Percentiles rank a stretch among this genome's conserved stretches.
Conservation (phyloP, 805 yeast genomes). For the Sungouiella thailandica region DNA sequence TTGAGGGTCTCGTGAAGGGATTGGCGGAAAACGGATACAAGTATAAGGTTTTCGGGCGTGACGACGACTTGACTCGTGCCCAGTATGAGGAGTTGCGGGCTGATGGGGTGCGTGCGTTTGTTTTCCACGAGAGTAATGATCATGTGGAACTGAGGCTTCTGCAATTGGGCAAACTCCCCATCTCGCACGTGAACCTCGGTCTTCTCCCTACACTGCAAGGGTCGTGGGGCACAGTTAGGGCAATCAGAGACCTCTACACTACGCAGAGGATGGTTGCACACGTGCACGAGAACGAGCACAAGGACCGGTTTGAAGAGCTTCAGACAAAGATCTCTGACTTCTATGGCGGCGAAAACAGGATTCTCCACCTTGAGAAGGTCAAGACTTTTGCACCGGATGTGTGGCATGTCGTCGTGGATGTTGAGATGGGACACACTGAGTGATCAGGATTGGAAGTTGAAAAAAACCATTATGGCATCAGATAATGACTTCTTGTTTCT, state of each 20-base stretch:
- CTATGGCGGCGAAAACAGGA: conserved; percentile 14
- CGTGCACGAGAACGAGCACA: conserved; percentile 70
- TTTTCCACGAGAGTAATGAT: conserved; percentile 65
- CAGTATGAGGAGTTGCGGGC: background rate
- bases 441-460: too few species aligned
- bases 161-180: conserved; percentile 13
- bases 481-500: too few species aligned
- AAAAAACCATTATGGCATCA: too few species aligned
- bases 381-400: conserved; percentile 87
- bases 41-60: conserved; percentile 3
- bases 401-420: conserved; percentile 60
- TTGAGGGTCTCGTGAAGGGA: conserved; percentile 63
- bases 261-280: conserved; percentile 41
- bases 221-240: conserved; percentile 50
- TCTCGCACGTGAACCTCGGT: conserved; percentile 71
- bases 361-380: conserved; percentile 52
- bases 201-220: conserved; percentile 65
- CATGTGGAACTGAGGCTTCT: conserved; percentile 39
- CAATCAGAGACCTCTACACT: conserved; percentile 3
- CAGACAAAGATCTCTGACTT: conserved; percentile 9
- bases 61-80: conserved; percentile 2
- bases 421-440: conserved; percentile 1
- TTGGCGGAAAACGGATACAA: conserved; percentile 39
- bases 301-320: conserved; percentile 34
- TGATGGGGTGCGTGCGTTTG: conserved; percentile 31